phyloP scores from a whole-genome alignment of 768 basidiomycete species.

The Cubamyces sp. region DNA sequence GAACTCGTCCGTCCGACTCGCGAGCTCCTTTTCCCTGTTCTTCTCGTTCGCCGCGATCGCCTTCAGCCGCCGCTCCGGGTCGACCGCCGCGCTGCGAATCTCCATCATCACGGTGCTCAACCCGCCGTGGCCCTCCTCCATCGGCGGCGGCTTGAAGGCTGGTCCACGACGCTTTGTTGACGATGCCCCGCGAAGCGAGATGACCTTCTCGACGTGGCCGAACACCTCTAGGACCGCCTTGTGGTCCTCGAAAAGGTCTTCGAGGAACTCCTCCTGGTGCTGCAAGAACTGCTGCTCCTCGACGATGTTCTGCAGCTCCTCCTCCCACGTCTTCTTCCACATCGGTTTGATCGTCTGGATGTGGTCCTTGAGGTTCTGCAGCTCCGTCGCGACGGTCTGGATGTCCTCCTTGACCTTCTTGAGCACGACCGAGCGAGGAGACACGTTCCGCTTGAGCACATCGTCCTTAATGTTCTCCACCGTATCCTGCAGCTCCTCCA shows the following conservation, averaged over 20 bases:
- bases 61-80: constrained; percentile 83
- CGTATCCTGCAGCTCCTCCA: constrained; percentile 91
- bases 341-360: constrained; percentile 90
- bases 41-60: constrained; percentile 92
- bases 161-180: constrained; percentile 37
- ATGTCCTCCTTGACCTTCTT: constrained; percentile 76
- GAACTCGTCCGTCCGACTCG: constrained; percentile 77
- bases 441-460: constrained; percentile 85
- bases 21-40: constrained; percentile 75
- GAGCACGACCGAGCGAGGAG: constrained; percentile 76
- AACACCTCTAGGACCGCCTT: constrained; percentile 88
- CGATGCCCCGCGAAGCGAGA: constrained; percentile 61
- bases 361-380: constrained; percentile 80
- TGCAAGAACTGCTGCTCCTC: constrained; percentile 95
- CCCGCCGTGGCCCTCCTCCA: constrained; percentile 70
- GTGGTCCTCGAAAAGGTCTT: constrained; percentile 89
- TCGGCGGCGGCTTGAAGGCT: constrained; percentile 59
- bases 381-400: constrained; percentile 62
- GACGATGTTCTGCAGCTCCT: constrained; percentile 94
- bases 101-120: constrained; percentile 86
- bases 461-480: constrained; percentile 91
- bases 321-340: constrained; percentile 99
- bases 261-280: constrained; percentile 90
- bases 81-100: constrained; percentile 80
- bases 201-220: constrained; percentile 90